These are phyloP conservation scores for Xylaria sp. DNA, from an alignment of 2,329 filamentous ascomycete genomes.

Conservation along the genomic window DNA sequence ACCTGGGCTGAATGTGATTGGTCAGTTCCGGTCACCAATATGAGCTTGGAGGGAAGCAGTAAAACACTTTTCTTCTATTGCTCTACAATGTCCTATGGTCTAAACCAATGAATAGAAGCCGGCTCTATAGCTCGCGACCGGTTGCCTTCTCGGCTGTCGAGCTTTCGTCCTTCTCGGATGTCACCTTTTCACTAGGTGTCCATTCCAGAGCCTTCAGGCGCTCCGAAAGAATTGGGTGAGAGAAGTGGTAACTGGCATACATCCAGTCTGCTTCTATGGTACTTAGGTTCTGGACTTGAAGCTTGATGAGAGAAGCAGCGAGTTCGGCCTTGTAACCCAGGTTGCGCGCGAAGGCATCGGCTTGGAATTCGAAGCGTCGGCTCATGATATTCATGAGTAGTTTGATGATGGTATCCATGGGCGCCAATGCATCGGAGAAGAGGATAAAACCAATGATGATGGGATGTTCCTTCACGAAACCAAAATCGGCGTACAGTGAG, in stretches of 20 bases:
- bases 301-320: conserved; percentile 89
- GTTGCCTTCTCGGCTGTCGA: conserved; percentile 73
- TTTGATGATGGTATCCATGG: conserved; percentile 95
- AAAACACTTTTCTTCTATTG: conserved; percentile 11
- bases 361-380: conserved; percentile 94
- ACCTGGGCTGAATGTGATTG: background rate
- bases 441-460: conserved; percentile 98
- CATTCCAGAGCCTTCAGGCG: conserved; percentile 90
- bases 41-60: background rate
- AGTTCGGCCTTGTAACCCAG: conserved; percentile 88
- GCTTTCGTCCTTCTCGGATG: conserved; percentile 61
- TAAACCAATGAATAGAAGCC: background rate
- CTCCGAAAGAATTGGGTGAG: conserved; percentile 95
- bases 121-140: conserved; percentile 69
- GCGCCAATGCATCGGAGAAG: conserved; percentile 95
- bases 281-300: conserved; percentile 97
- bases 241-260: conserved; percentile 99
- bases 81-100: background rate
- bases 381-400: conserved; percentile 96
- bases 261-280: conserved; percentile 99
- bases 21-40: background rate
- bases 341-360: conserved; percentile 86
- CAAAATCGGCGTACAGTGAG: conserved; percentile 90
- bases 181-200: conserved; percentile 72
- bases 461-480: conserved; percentile 83